Evolutionary conservation across 169 alveolate species (phyloP).

Genomic region (Miamiensis avidus): DNA sequence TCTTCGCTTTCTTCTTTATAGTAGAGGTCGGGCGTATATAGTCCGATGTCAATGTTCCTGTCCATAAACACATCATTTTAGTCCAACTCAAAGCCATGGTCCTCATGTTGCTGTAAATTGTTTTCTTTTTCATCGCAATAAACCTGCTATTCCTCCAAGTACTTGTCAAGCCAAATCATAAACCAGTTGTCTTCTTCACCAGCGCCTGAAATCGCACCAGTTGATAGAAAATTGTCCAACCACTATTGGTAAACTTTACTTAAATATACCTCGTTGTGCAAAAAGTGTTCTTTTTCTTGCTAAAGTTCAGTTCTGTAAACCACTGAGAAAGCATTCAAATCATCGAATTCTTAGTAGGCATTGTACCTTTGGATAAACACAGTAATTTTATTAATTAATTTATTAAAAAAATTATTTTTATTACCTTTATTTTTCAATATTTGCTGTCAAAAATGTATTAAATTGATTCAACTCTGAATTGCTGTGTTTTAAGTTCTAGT

Average conservation of each 20-base stretch:
- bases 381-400: too few species aligned
- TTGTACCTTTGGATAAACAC: too few species aligned
- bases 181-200: background rate
- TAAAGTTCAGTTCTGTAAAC: background rate
- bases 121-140: background rate
- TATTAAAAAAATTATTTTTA: too few species aligned
- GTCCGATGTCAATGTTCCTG: too few species aligned
- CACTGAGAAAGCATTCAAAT: background rate
- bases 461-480: too few species aligned
- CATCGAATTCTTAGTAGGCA: background rate
- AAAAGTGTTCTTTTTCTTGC: background rate
- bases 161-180: background rate
- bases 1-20: too few species aligned
- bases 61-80: too few species aligned
- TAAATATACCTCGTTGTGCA: background rate
- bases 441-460: too few species aligned
- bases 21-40: too few species aligned
- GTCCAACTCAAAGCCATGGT: too few species aligned
- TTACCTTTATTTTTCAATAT: too few species aligned
- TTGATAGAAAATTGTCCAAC: background rate
- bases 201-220: background rate
- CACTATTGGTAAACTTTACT: background rate
- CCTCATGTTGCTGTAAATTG: background rate
- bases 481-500: too few species aligned
- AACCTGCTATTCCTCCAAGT: background rate